phyloP scores from a whole-genome alignment of 805 yeast genomes.

The Candida coleopterorum region DNA sequence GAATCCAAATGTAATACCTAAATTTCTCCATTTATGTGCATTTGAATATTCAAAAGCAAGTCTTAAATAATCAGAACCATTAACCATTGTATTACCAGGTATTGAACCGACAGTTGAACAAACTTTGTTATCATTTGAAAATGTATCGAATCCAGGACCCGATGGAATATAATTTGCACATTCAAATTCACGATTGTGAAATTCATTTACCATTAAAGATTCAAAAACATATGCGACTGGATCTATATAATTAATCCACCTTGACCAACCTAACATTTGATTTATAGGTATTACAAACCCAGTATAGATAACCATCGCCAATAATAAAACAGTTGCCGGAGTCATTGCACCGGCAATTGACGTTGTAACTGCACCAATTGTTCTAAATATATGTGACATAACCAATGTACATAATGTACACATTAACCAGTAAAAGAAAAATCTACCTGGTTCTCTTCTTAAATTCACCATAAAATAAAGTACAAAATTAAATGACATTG shows the following conservation, averaged over 20 bases:
- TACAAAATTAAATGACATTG: conserved; percentile 24
- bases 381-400: conserved; percentile 38
- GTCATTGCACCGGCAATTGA: conserved; percentile 39
- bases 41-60: conserved; percentile 47
- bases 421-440: conserved; percentile 33
- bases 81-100: conserved; percentile 47
- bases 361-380: conserved; percentile 38
- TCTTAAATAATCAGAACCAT: conserved; percentile 55
- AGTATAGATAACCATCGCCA: conserved; percentile 53
- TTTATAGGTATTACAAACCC: conserved; percentile 40
- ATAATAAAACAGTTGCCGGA: conserved; percentile 38
- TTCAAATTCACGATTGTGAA: conserved; percentile 48
- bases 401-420: conserved; percentile 26
- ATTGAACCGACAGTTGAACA: conserved; percentile 59
- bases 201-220: conserved; percentile 59
- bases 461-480: conserved; percentile 36
- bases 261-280: conserved; percentile 59
- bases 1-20: conserved; percentile 59
- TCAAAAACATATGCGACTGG: conserved; percentile 47
- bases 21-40: conserved; percentile 72
- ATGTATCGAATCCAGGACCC: conserved; percentile 29
- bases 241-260: conserved; percentile 40
- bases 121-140: neutral
- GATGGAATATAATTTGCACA: conserved; percentile 55
- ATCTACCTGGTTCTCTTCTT: conserved; percentile 32